A percentile compares a stretch with the other conserved stretches of the same genome.
phyloP scores from a whole-genome alignment of 2,329 filamentous ascomycete genomes.

The Fusarium decemcellulare region DNA sequence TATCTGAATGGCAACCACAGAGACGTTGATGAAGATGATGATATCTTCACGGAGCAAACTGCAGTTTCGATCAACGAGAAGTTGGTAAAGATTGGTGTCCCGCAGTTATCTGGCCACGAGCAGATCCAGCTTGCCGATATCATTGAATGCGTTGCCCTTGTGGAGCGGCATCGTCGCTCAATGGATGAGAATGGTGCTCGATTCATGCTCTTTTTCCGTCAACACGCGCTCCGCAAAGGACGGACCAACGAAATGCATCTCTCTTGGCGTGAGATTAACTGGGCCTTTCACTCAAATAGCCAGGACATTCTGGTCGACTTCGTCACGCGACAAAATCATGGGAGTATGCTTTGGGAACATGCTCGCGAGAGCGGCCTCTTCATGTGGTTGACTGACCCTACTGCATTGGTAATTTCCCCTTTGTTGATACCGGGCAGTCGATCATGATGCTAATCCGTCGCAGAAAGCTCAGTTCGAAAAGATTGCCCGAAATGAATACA shows the following conservation, averaged over 20 bases:
- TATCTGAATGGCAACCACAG: constrained; percentile 54
- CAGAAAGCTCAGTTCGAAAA: constrained; percentile 81
- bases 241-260: constrained; percentile 76
- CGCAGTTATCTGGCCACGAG: constrained; percentile 86
- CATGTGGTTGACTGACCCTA: constrained; percentile 90
- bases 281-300: constrained; percentile 86
- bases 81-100: constrained; percentile 80
- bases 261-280: constrained; percentile 85
- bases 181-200: constrained; percentile 92
- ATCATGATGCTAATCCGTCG: constrained; percentile 16
- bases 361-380: constrained; percentile 91
- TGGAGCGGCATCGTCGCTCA: constrained; percentile 88
- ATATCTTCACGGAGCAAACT: constrained; percentile 78
- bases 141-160: constrained; percentile 85
- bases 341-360: constrained; percentile 85
- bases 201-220: constrained; percentile 89
- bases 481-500: constrained; percentile 95
- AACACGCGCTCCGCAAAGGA: constrained; percentile 79
- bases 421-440: not conserved
- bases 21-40: constrained; percentile 68
- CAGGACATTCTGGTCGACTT: constrained; percentile 93
- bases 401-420: constrained; percentile 75
- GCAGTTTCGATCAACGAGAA: constrained; percentile 81
- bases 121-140: constrained; percentile 90
- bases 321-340: constrained; percentile 83